Percentiles rank a stretch among this genome's conserved stretches.
Evolutionary conservation across 768 basidiomycete species (phyloP).

Genomic region (Pleurotus salmoneostramineus): DNA sequence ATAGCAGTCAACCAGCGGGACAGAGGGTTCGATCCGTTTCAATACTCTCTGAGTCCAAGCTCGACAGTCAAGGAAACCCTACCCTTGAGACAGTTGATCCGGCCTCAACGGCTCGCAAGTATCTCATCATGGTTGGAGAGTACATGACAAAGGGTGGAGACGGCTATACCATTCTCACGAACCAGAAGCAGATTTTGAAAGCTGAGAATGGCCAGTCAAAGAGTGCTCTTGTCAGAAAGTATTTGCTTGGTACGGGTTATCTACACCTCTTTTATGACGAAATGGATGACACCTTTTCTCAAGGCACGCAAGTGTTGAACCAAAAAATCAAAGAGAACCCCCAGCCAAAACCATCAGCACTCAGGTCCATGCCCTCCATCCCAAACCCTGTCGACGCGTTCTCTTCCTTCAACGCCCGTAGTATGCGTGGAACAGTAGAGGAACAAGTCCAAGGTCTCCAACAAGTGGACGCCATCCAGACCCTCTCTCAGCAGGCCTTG

Average conservation of each 20-base stretch:
- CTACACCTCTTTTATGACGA: constrained; percentile 19
- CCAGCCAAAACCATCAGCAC: not conserved
- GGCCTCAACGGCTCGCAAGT: constrained; percentile 47
- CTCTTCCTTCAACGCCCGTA: not conserved
- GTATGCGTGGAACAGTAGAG: not conserved
- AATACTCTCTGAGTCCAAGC: constrained; percentile 38
- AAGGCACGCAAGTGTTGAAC: constrained; percentile 75
- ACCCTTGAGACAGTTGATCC: constrained; percentile 46
- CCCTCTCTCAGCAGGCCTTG: constrained; percentile 8
- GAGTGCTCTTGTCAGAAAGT: constrained; percentile 77
- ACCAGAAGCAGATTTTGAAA: constrained; percentile 71
- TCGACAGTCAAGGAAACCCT: constrained; percentile 17
- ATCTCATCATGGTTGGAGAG: constrained; percentile 77
- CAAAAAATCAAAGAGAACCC: constrained; percentile 42
- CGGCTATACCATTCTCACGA: constrained; percentile 68
- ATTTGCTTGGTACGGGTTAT: constrained; percentile 62
- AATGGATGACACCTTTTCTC: not conserved
- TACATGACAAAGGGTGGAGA: constrained; percentile 86
- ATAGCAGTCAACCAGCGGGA: constrained; percentile 68
- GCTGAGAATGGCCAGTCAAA: constrained; percentile 79
- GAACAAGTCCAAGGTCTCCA: not conserved
- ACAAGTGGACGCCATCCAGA: constrained; percentile 4
- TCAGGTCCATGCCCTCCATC: not conserved
- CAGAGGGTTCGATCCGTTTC: constrained; percentile 72
- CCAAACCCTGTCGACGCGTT: not conserved